phyloP scores from a whole-genome alignment of 805 yeast genomes.

The Lipomyces lipofer region DNA sequence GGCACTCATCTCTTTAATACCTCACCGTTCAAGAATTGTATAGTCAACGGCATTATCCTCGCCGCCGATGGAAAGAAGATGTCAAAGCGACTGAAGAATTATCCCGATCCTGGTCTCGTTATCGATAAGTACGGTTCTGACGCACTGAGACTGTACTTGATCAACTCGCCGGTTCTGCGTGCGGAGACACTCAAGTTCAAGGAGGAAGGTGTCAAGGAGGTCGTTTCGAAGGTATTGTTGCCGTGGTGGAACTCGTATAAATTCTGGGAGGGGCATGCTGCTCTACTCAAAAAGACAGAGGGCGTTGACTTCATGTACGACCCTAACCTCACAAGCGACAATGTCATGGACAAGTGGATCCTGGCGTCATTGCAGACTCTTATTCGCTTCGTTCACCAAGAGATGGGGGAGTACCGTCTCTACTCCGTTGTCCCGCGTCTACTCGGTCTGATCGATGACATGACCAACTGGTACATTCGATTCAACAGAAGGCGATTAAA shows the following conservation, averaged over 20 bases:
- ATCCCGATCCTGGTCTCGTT: slow-evolving; percentile 88
- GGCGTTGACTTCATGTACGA: slow-evolving; percentile 72
- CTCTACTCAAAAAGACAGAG: slow-evolving; percentile 74
- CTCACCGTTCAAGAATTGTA: slow-evolving; percentile 93
- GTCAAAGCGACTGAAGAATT: slow-evolving; percentile 97
- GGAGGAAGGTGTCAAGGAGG: slow-evolving; percentile 98
- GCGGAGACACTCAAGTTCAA: slow-evolving; percentile 96
- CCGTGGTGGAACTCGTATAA: slow-evolving; percentile 99
- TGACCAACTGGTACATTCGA: slow-evolving; percentile 98
- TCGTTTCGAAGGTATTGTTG: slow-evolving; percentile 88
- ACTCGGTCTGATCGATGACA: slow-evolving; percentile 82
- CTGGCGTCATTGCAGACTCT: slow-evolving; percentile 94
- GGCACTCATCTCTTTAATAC: slow-evolving; percentile 92
- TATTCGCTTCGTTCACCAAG: slow-evolving; percentile 79
- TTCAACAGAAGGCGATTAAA: slow-evolving; percentile 97
- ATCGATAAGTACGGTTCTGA: slow-evolving; percentile 94
- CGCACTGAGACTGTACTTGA: slow-evolving; percentile 91
- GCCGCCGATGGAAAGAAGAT: slow-evolving; percentile 99
- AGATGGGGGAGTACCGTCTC: slow-evolving; percentile 86
- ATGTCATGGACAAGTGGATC: slow-evolving; percentile 98
- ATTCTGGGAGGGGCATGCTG: slow-evolving; percentile 92
- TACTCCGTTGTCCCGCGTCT: slow-evolving; percentile 96
- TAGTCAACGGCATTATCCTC: slow-evolving; percentile 92
- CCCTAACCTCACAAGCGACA: slow-evolving; percentile 59
- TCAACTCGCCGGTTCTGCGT: slow-evolving; percentile 94